Conservation (phyloP, 495 filamentous ascomycete species). For the Xylaria curta region DNA sequence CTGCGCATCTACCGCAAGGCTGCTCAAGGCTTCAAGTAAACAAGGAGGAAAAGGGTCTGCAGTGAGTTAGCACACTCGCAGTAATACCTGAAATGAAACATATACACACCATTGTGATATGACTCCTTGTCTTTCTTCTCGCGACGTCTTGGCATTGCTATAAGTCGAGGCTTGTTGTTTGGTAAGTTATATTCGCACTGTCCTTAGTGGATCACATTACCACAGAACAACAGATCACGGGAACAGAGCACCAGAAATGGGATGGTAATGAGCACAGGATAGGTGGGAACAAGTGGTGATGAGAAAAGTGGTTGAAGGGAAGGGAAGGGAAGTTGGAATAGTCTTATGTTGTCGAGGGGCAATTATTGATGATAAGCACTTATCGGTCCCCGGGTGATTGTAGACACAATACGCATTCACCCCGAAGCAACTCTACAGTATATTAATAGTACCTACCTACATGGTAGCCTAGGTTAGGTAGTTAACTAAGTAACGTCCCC, state of each 20-base stretch:
- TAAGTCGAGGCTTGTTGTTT: background rate
- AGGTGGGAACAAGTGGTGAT: background rate
- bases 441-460: too few relatives aligned
- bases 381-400: too few relatives aligned
- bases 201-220: background rate
- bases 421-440: background rate
- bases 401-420: background rate
- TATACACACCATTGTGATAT: background rate
- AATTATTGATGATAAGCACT: background rate
- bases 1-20: constrained; percentile 10
- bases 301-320: background rate
- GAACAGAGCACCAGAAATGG: background rate
- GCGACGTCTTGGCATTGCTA: background rate
- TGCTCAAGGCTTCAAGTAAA: constrained; percentile 30
- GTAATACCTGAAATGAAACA: background rate
- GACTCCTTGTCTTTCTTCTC: background rate
- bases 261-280: background rate
- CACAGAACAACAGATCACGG: background rate
- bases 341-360: background rate
- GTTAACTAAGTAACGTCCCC: background rate
- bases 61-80: constrained; percentile 14
- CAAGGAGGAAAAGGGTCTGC: constrained; percentile 34
- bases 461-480: too few relatives aligned
- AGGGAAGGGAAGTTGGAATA: background rate
- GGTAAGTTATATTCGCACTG: background rate